phyloP scores from a whole-genome alignment of 108 stramenopile species.

The Cyclostephanos tholiformis region DNA sequence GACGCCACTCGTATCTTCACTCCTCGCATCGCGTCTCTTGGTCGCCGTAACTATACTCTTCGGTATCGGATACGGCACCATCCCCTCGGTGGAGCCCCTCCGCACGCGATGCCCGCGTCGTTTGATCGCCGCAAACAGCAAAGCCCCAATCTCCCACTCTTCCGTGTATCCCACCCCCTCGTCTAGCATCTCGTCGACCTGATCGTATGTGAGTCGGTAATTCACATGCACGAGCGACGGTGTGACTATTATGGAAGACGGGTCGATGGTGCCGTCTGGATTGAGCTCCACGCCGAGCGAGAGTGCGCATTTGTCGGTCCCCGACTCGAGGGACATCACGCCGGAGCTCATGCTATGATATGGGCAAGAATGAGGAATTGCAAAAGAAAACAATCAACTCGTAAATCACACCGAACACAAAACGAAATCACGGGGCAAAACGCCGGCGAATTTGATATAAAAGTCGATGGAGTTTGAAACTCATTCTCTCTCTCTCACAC shows the following conservation, averaged over 20 bases:
- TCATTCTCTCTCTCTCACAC: too few relatives aligned
- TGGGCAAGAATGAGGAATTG: neutral
- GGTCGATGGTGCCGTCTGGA: constrained; percentile 69
- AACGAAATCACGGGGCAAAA: too few relatives aligned
- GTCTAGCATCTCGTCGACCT: constrained; percentile 86
- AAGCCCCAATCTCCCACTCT: constrained; percentile 84
- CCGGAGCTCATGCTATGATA: constrained; percentile 45
- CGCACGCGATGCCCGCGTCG: constrained; percentile 60
- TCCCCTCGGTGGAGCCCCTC: constrained; percentile 67
- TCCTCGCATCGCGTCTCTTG: constrained; percentile 29
- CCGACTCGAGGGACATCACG: constrained; percentile 63
- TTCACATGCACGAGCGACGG: constrained; percentile 64
- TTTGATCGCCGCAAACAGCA: constrained; percentile 60
- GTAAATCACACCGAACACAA: too few relatives aligned
- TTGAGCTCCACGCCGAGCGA: constrained; percentile 73
- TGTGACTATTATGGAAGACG: constrained; percentile 56
- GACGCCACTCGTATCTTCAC: constrained; percentile 40
- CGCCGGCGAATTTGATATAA: too few relatives aligned
- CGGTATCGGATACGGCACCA: constrained; percentile 71
- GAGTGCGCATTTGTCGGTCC: constrained; percentile 54
- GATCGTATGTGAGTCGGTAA: constrained; percentile 82
- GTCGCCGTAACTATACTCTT: constrained; percentile 46
- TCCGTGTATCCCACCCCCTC: constrained; percentile 74
- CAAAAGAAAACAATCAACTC: neutral
- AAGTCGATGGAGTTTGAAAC: too few relatives aligned